Evolutionary conservation across 306 rosid species (phyloP).

Genomic region (Quillaja saponaria): DNA sequence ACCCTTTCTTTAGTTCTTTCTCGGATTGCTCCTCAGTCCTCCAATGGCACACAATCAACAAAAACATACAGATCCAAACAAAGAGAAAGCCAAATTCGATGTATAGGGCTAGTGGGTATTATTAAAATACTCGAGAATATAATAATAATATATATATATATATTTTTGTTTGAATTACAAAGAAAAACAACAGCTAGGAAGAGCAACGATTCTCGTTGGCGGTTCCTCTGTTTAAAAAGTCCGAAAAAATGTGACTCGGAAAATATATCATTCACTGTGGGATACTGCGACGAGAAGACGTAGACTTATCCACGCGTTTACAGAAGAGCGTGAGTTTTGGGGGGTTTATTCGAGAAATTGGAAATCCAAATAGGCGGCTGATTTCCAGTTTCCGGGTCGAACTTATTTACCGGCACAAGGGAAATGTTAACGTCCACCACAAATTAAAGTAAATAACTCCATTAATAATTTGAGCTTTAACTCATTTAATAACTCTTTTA

Average conservation of each 20-base stretch:
- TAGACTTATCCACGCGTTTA: neutral
- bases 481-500: too few species aligned
- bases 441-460: too few species aligned
- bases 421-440: too few species aligned
- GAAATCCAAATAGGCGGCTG: too few species aligned
- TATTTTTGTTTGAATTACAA: too few species aligned
- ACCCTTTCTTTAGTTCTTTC: too few species aligned
- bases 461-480: too few species aligned
- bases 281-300: neutral
- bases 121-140: conserved; percentile 1
- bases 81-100: conserved; percentile 31
- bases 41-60: conserved; percentile 9
- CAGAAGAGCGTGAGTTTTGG: too few species aligned
- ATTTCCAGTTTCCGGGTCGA: too few species aligned
- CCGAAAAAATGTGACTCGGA: neutral
- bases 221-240: conserved; percentile 60
- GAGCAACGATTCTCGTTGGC: conserved; percentile 49
- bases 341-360: too few species aligned
- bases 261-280: neutral
- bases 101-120: conserved; percentile 27
- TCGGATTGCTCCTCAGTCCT: too few species aligned
- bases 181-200: conserved; percentile 42
- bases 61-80: conserved; percentile 18
- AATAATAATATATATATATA: conserved; percentile 12
- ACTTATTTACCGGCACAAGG: too few species aligned